A percentile compares a stretch with the other conserved stretches of the same genome.
Evolutionary conservation across 1,284 basidiomycete genomes (phyloP).

Genomic region (Heterobasidion parviporum): DNA sequence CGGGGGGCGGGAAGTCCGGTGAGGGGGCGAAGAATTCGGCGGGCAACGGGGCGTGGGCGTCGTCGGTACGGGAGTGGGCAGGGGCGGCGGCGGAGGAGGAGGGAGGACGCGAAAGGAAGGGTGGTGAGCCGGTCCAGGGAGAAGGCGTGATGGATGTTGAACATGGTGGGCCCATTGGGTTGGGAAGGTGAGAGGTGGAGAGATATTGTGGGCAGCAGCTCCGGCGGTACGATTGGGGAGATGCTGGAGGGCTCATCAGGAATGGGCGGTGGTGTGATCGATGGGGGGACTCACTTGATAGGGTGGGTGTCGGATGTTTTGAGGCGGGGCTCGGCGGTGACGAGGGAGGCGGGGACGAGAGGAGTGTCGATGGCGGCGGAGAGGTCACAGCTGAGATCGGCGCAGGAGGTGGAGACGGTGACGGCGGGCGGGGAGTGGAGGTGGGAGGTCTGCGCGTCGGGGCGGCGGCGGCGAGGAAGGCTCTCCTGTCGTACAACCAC

Average conservation of each 20-base stretch:
- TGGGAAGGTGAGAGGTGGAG: constrained; percentile 34
- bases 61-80: constrained; percentile 3
- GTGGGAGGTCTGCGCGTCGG: constrained; percentile 3
- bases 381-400: constrained; percentile 24
- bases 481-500: constrained; percentile 36
- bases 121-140: constrained; percentile 22
- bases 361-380: constrained; percentile 44
- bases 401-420: constrained; percentile 16
- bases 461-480: constrained; percentile 1
- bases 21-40: background rate
- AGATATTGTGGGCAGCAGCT: constrained; percentile 47
- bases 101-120: constrained; percentile 7
- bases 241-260: constrained; percentile 32
- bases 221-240: constrained; percentile 57
- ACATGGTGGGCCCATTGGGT: constrained; percentile 27
- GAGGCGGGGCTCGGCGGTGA: constrained; percentile 18
- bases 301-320: constrained; percentile 83
- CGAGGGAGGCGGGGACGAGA: constrained; percentile 21
- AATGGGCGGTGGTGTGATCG: background rate
- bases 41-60: constrained; percentile 10
- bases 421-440: constrained; percentile 11
- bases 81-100: constrained; percentile 6
- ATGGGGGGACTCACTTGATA: constrained; percentile 56
- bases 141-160: constrained; percentile 24
- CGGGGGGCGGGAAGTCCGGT: constrained; percentile 5